Conservation (phyloP, 2,329 filamentous ascomycete genomes). For the Alternaria sp. region DNA sequence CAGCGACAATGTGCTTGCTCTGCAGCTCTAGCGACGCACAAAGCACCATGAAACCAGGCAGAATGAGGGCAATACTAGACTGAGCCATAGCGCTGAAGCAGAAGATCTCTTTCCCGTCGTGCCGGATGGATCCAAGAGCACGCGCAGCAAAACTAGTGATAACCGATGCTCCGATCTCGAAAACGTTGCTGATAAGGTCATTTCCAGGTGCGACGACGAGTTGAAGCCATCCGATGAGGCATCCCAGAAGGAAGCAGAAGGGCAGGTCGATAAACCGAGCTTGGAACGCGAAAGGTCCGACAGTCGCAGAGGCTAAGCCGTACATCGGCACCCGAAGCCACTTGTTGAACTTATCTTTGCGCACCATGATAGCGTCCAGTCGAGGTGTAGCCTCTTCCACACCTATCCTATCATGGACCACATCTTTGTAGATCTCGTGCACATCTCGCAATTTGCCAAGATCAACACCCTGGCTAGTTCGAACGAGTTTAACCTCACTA, state of each 20-base stretch:
- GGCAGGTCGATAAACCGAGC: constrained; percentile 81
- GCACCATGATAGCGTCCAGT: constrained; percentile 69
- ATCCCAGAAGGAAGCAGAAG: constrained; percentile 77
- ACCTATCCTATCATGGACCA: constrained; percentile 78
- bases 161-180: constrained; percentile 59
- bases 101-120: constrained; percentile 53
- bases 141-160: constrained; percentile 60
- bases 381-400: constrained; percentile 73
- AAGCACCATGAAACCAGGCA: constrained; percentile 61
- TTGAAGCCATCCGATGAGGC: constrained; percentile 76
- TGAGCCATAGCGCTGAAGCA: constrained; percentile 62
- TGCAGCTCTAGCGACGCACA: constrained; percentile 60
- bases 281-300: constrained; percentile 82
- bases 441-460: constrained; percentile 77
- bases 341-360: constrained; percentile 61
- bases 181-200: constrained; percentile 68
- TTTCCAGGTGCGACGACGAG: constrained; percentile 77
- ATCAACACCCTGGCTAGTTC: constrained; percentile 73
- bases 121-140: constrained; percentile 58
- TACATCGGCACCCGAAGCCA: constrained; percentile 69
- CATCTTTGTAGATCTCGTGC: constrained; percentile 81
- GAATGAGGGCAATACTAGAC: constrained; percentile 59
- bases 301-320: constrained; percentile 76
- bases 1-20: constrained; percentile 58
- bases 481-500: constrained; percentile 79